These are phyloP conservation scores for Scutellaria galericulata DNA, from an alignment of 257 asterid species.

Conservation along the genomic window DNA sequence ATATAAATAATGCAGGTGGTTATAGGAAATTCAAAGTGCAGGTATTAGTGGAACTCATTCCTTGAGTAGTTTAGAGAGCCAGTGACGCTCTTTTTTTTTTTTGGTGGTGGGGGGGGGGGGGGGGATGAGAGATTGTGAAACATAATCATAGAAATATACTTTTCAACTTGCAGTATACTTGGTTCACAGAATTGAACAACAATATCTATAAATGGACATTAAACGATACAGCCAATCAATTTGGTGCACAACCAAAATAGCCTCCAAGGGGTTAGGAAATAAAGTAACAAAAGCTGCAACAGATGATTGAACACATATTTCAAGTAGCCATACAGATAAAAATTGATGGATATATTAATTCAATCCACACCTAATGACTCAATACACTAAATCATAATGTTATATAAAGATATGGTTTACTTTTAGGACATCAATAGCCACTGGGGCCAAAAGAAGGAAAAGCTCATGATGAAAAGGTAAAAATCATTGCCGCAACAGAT, in stretches of 20 bases:
- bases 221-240: background rate
- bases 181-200: background rate
- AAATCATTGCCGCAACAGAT: background rate
- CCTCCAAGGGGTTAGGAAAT: background rate
- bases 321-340: background rate
- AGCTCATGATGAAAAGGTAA: slow-evolving; percentile 15
- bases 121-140: background rate
- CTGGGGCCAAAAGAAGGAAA: slow-evolving; percentile 12
- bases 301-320: background rate
- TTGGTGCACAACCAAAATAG: background rate
- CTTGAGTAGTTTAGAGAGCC: background rate
- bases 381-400: background rate
- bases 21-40: background rate
- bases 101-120: too few species aligned
- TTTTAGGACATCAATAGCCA: slow-evolving; percentile 16
- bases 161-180: background rate
- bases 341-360: slow-evolving; percentile 7
- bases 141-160: slow-evolving; percentile 5
- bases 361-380: background rate
- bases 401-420: background rate
- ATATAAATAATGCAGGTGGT: background rate
- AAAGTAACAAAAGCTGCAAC: background rate
- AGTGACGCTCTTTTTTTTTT: too few species aligned
- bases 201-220: background rate
- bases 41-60: background rate